Evolutionary conservation across 768 basidiomycete genomes (phyloP).

Genomic region (Mycena metata): DNA sequence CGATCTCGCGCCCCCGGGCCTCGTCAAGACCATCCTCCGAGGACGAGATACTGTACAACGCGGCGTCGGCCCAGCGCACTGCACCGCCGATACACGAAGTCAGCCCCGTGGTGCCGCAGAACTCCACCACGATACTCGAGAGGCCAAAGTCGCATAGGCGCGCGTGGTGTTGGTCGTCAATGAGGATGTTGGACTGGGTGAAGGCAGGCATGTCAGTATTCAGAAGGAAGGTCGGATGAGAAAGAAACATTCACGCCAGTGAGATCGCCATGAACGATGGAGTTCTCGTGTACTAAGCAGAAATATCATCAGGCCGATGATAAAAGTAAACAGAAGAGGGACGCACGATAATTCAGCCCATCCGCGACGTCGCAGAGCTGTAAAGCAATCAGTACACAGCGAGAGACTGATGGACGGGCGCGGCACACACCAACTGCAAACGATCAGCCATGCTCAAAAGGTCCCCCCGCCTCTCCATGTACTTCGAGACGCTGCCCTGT

Average conservation of each 20-base stretch:
- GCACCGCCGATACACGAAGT: constrained; percentile 59
- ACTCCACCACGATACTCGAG: constrained; percentile 54
- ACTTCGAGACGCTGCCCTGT: constrained; percentile 53
- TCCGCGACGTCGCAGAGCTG: constrained; percentile 57
- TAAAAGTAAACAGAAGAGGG: background rate
- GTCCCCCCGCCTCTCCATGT: constrained; percentile 53
- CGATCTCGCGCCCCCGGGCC: too few relatives aligned
- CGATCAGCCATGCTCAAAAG: constrained; percentile 52
- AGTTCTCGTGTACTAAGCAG: constrained; percentile 51
- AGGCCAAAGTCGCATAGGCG: constrained; percentile 63
- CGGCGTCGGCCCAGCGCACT: constrained; percentile 62
- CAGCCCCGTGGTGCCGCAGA: constrained; percentile 47
- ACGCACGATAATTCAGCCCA: constrained; percentile 54
- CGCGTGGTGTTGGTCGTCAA: constrained; percentile 56
- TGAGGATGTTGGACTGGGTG: constrained; percentile 60
- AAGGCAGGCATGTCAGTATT: constrained; percentile 24
- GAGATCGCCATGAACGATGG: constrained; percentile 59
- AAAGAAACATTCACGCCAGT: constrained; percentile 50
- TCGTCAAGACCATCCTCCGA: too few relatives aligned
- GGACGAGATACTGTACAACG: constrained; percentile 48
- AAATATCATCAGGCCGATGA: background rate
- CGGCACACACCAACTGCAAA: constrained; percentile 48
- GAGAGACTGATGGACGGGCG: constrained; percentile 1
- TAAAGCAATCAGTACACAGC: background rate
- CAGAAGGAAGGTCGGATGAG: background rate